phyloP scores from a whole-genome alignment of 441 rosid species.

The Adansonia madagascariensis region DNA sequence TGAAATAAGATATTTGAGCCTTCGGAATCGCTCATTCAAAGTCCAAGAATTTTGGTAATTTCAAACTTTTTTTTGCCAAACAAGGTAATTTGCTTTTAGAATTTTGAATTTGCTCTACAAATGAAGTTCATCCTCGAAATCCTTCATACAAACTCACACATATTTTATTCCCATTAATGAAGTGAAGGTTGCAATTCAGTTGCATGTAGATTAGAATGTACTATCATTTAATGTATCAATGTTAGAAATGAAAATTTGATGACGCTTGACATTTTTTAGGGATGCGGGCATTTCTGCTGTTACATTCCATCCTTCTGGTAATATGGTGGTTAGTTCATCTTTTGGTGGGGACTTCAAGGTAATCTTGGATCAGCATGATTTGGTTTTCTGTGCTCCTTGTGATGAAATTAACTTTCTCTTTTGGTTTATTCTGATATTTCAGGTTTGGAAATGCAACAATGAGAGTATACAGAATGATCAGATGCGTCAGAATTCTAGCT shows the following conservation, averaged over 20 bases:
- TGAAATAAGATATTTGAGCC: neutral
- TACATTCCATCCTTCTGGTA: slow-evolving; percentile 72
- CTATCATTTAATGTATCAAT: neutral
- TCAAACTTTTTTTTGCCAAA: neutral
- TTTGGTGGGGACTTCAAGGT: slow-evolving; percentile 97
- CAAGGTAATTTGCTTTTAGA: neutral
- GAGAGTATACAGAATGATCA: slow-evolving; percentile 49
- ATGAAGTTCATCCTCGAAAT: neutral
- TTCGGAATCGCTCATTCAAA: neutral
- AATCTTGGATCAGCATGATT: slow-evolving; percentile 28
- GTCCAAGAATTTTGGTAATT: neutral
- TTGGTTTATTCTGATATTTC: slow-evolving; percentile 19
- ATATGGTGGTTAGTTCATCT: slow-evolving; percentile 84
- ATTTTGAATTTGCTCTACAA: neutral
- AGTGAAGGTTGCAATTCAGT: neutral
- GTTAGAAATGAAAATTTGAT: slow-evolving; percentile 7
- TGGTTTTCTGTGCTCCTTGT: slow-evolving; percentile 1
- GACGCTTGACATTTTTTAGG: slow-evolving; percentile 44
- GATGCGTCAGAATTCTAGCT: slow-evolving; percentile 53
- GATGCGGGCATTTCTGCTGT: slow-evolving; percentile 78
- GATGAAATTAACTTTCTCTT: slow-evolving; percentile 19
- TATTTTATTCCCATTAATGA: neutral
- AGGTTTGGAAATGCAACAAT: slow-evolving; percentile 78
- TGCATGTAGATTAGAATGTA: neutral
- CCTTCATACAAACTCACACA: neutral